Conservation (phyloP, 192 early-diverging fungal genomes). For the Pecoramyces ruminantium region DNA sequence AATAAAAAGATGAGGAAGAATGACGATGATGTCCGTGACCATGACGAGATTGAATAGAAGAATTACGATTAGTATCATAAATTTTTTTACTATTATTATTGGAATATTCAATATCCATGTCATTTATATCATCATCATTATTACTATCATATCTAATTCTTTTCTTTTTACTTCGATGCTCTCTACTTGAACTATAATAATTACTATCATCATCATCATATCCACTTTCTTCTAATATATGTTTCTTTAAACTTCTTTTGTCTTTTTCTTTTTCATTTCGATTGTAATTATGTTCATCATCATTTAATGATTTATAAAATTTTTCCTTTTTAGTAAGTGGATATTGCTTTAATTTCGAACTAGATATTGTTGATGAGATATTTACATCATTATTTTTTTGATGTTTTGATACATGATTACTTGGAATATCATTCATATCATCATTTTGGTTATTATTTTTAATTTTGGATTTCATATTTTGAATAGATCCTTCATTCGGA, state of each 20-base stretch:
- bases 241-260: neutral
- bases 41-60: neutral
- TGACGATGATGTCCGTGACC: neutral
- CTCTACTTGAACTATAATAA: neutral
- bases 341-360: neutral
- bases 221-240: neutral
- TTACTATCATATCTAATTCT: neutral
- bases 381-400: too few relatives aligned
- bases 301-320: neutral
- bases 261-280: neutral
- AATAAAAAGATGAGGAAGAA: neutral
- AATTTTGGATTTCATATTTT: neutral
- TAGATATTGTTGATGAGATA: neutral
- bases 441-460: neutral
- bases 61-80: neutral
- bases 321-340: neutral
- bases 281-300: neutral
- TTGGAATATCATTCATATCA: too few relatives aligned
- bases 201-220: neutral
- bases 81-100: neutral
- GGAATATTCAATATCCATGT: neutral
- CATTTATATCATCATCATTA: neutral
- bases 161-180: neutral
- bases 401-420: too few relatives aligned
- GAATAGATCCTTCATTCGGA: neutral